Conservation (phyloP, 495 filamentous ascomycete genomes). For the Corynascus novoguineensis region DNA sequence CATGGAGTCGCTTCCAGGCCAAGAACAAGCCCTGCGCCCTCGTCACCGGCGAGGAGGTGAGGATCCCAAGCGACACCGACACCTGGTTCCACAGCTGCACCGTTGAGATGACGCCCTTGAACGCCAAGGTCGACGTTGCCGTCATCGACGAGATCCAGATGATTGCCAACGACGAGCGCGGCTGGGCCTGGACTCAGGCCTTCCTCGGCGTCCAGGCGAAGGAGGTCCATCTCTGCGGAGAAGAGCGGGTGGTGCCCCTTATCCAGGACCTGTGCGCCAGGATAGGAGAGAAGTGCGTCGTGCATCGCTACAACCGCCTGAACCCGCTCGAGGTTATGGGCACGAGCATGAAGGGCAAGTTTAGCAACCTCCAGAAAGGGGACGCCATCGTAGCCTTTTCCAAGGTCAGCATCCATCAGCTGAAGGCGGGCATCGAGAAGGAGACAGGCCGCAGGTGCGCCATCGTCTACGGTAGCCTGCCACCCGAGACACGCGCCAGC, state of each 20-base stretch:
- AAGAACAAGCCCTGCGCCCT: constrained; percentile 70
- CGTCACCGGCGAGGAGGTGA: constrained; percentile 85
- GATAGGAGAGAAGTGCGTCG: constrained; percentile 74
- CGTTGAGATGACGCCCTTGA: constrained; percentile 89
- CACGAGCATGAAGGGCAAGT: constrained; percentile 54
- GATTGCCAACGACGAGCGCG: constrained; percentile 67
- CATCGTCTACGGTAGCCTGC: constrained; percentile 86
- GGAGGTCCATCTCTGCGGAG: constrained; percentile 92
- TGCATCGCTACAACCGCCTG: constrained; percentile 77
- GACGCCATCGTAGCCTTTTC: constrained; percentile 88
- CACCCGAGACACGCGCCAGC: constrained; percentile 85
- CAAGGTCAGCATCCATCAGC: constrained; percentile 68
- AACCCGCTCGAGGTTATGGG: constrained; percentile 65
- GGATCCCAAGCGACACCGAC: constrained; percentile 46
- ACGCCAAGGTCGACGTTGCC: constrained; percentile 68
- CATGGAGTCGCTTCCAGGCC: constrained; percentile 73
- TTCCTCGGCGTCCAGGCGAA: constrained; percentile 77
- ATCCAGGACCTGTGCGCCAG: constrained; percentile 72
- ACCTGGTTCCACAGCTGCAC: constrained; percentile 72
- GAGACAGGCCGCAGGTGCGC: constrained; percentile 73
- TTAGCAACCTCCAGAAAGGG: constrained; percentile 70
- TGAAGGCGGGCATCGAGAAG: constrained; percentile 74
- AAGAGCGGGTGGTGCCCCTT: constrained; percentile 72
- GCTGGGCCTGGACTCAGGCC: constrained; percentile 97
- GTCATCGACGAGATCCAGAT: constrained; percentile 91